These are phyloP conservation scores for Spencermartinsiella ligniputridi DNA, from an alignment of 1,139 yeast genomes.

Conservation along the genomic window DNA sequence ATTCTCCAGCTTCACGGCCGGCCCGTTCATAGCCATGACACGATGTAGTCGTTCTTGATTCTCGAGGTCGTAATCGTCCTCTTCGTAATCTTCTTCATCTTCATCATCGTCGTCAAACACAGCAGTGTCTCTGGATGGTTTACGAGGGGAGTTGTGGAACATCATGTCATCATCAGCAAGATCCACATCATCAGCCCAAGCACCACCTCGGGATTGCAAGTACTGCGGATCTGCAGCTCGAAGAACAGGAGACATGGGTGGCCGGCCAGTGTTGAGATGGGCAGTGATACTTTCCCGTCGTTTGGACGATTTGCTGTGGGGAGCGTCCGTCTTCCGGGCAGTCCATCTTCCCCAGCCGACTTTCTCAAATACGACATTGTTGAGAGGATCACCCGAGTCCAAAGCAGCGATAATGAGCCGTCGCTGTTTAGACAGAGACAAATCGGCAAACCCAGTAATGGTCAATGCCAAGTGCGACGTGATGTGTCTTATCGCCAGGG, in stretches of 20 bases:
- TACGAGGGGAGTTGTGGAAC: constrained; percentile 25
- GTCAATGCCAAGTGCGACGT: constrained; percentile 72
- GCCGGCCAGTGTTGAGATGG: constrained; percentile 16
- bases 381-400: constrained; percentile 62
- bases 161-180: constrained; percentile 35
- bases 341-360: constrained; percentile 99
- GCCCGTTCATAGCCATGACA: neutral
- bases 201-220: constrained; percentile 11
- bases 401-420: constrained; percentile 85
- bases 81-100: constrained; percentile 21
- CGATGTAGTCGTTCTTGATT: constrained; percentile 34
- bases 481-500: constrained; percentile 84
- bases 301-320: constrained; percentile 7
- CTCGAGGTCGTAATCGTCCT: constrained; percentile 22
- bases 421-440: constrained; percentile 84
- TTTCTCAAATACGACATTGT: constrained; percentile 76
- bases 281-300: constrained; percentile 52
- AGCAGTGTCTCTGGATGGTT: constrained; percentile 4
- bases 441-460: constrained; percentile 72
- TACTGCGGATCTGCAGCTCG: constrained; percentile 15
- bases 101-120: constrained; percentile 25
- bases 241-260: constrained; percentile 25
- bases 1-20: neutral
- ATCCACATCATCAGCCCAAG: constrained; percentile 45
- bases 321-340: constrained; percentile 45